Conservation (phyloP, 768 basidiomycete genomes). For the Pulveroboletus sp. region DNA sequence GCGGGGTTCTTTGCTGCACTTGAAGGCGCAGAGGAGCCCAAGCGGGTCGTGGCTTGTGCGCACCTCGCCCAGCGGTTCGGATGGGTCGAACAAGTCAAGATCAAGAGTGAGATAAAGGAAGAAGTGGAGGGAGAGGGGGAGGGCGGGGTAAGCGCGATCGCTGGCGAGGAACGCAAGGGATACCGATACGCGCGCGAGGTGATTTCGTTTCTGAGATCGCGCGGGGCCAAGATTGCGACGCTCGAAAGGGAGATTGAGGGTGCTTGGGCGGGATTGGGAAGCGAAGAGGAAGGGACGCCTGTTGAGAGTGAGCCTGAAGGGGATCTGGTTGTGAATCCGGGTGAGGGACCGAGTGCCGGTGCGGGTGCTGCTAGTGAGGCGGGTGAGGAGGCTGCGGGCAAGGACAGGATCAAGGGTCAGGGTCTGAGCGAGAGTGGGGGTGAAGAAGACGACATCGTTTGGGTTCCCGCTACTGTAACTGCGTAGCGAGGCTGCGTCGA, state of each 20-base stretch:
- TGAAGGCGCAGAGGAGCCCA: conserved; percentile 42
- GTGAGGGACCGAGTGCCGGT: too few relatives aligned
- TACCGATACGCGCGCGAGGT: conserved; percentile 74
- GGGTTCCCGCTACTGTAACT: conserved; percentile 18
- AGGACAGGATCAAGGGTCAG: too few relatives aligned
- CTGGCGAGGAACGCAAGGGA: too few relatives aligned
- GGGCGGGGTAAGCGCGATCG: conserved; percentile 14
- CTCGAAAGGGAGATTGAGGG: conserved; percentile 46
- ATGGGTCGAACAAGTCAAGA: conserved; percentile 34
- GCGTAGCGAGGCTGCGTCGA: conserved; percentile 11
- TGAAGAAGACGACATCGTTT: conserved; percentile 33
- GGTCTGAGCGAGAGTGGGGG: not conserved
- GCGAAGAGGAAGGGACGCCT: conserved; percentile 42
- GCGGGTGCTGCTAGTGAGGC: too few relatives aligned
- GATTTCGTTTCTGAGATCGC: conserved; percentile 59
- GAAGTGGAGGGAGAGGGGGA: not conserved
- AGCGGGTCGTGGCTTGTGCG: conserved; percentile 46
- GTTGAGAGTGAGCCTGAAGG: conserved; percentile 21
- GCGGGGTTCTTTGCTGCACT: conserved; percentile 70
- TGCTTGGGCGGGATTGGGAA: conserved; percentile 69
- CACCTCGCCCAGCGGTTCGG: conserved; percentile 48
- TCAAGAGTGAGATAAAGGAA: not conserved
- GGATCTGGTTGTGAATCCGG: not conserved
- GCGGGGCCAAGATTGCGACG: conserved; percentile 69
- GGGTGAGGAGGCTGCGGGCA: too few relatives aligned